These are phyloP conservation scores for Neonectria hederae DNA, from an alignment of 2,329 filamentous ascomycete species.

Conservation along the genomic window DNA sequence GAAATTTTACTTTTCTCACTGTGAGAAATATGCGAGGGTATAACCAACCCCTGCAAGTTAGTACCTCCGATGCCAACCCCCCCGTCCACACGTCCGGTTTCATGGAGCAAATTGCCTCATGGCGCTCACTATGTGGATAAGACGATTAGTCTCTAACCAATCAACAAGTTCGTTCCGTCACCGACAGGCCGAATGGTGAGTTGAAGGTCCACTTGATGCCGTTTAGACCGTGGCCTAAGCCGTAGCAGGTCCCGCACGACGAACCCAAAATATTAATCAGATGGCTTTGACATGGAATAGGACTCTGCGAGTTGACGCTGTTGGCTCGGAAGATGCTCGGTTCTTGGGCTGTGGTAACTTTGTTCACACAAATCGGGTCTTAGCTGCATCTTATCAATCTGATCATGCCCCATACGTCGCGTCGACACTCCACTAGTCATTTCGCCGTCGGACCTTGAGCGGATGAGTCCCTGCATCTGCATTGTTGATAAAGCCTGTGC, in stretches of 20 bases:
- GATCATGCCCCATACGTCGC: background rate
- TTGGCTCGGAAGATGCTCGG: background rate
- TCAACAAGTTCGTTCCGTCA: background rate
- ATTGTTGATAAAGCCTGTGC: conserved; percentile 1
- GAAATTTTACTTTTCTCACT: background rate
- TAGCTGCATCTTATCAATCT: conserved; percentile 3
- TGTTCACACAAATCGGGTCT: background rate
- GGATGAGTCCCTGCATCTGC: background rate
- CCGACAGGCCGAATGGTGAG: background rate
- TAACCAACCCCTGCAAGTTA: too few relatives aligned
- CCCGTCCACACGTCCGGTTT: background rate
- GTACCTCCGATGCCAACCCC: too few relatives aligned
- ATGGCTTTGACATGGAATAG: background rate
- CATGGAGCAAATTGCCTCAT: background rate
- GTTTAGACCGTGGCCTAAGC: background rate
- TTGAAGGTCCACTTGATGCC: background rate
- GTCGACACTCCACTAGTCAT: background rate
- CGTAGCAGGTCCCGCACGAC: too few relatives aligned
- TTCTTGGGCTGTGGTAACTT: background rate
- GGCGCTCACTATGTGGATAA: background rate
- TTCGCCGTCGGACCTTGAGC: background rate
- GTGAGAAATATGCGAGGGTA: background rate
- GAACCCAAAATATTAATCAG: background rate
- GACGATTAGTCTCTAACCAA: too few relatives aligned
- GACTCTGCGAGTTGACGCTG: too few relatives aligned